Evolutionary conservation across 805 yeast genomes (phyloP), one percentile per base, ranked within the genome.

Genomic region (Metschnikowia vanudenii): DNA sequence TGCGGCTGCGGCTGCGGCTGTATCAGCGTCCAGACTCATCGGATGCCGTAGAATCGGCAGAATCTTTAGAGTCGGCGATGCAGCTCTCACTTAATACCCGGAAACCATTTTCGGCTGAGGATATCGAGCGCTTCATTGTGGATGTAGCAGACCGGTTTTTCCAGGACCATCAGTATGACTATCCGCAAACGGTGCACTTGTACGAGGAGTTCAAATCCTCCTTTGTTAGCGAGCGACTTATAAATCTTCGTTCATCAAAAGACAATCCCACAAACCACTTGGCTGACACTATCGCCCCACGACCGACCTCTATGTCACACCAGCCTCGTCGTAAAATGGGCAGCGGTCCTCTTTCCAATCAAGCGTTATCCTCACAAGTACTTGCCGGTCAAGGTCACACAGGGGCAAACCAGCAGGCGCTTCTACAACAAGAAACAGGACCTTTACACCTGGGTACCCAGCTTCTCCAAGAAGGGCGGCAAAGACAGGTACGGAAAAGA

Each of bases 161-260:
- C 60, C 64, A 59, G 47, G 69, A 68, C 36, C 65, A 68, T 53
- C 69, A 63, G 45, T 67, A 61, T 48, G 74, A 69, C 39, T 73
- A 69, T 45, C 77, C 77, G 3, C 74, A 71, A 50, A 70, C 76
- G 13, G 55, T 67, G 36, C 69, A 71, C 54, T 58, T 68, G 11
- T 73, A 71, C 55, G 75, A 70, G 49, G 74, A 72, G 47, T 71
- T 73, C 56, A 72, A 72, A 53, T 61, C 56, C 39, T 63, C 75
- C 17, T 72, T 73, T 46, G 60, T 63, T 43, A 69, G 69, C 43
- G 77, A 73, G 55, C 50, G 75, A 46, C 66, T 71, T 31, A 63
- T 67, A n/a, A 67, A 62, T 43, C 37, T 52, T 16, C 52, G 58
- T 19, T 44, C 52, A 2, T 37, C 48, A 1, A 18, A 39, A 19